Evolutionary conservation across 495 filamentous ascomycete genomes (phyloP), one percentile per base, ranked within the genome.

Genomic region (Ramalina peruviana): DNA sequence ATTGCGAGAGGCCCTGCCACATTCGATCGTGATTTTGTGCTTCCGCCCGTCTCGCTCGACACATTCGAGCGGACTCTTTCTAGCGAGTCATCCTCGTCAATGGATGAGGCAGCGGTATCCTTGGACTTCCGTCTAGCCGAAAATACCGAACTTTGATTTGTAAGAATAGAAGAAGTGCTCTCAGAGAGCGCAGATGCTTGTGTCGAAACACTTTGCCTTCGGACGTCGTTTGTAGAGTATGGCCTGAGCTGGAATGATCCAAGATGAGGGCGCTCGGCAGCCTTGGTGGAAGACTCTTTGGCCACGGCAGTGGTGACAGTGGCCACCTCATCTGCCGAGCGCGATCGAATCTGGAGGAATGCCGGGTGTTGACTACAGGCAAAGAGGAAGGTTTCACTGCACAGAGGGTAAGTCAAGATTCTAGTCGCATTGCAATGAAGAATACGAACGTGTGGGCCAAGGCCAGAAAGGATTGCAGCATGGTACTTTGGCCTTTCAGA

Each of bases 391-490:
- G 50, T 52, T 20, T 52, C 50, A 17, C 50, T 52, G 21, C 11
- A 23, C 21, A 20, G 5, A 37, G 10, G 3, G 30, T 51, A 10
- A 43, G 40, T 45, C 19, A 21, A 38, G 19, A 6, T n/a, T 9
- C 19, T 30, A 13, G 36, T 3, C 2, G 30, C 7, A 6, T 10
- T 4, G 7, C 20, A 36, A 27, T 43, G 4, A 12, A n/a, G 36
- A 11, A 15, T 9, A 48, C 50, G 33, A 23, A 52, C 50, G 50
- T 43, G 40, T 52, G 50, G 4, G 50, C 50, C 10, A 52, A 30
- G 13, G 50, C 43, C 19, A 52, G 21, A 19, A 52, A 52, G 15
- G 43, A 40, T 52, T 52, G 50, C 36, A 52, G 43, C 30, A 48
- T 48, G 9, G 50, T 15, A 43, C 27, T 40, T 36, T 52, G 50